Conservation (phyloP, 2,329 filamentous ascomycete genomes). For the Xylaria sp. region DNA sequence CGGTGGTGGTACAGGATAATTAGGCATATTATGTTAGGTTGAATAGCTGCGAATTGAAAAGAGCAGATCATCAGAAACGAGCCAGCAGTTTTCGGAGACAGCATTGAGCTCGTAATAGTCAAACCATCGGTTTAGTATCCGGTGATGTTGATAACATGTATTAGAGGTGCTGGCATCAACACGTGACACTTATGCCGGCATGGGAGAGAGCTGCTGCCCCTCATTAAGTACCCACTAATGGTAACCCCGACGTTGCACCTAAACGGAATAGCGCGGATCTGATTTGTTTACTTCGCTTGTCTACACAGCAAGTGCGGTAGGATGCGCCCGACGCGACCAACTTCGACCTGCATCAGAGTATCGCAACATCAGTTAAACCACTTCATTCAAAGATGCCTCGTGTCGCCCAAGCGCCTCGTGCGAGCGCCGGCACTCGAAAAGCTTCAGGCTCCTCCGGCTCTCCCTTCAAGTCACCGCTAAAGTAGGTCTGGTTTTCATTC, state of each 20-base stretch:
- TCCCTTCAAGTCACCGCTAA: conserved; percentile 68
- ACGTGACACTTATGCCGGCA: conserved; percentile 18
- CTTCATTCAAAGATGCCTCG: conserved; percentile 63
- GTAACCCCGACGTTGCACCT: conserved; percentile 16
- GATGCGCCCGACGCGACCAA: conserved; percentile 37
- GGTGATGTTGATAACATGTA: too few relatives aligned
- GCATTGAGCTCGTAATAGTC: too few relatives aligned
- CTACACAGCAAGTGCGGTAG: background rate
- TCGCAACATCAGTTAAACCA: conserved; percentile 35
- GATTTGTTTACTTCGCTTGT: conserved; percentile 36
- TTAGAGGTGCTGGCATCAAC: too few relatives aligned
- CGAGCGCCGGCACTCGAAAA: conserved; percentile 59
- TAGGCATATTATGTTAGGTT: too few relatives aligned
- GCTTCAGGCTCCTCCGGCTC: conserved; percentile 62
- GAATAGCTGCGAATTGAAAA: too few relatives aligned
- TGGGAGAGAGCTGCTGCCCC: background rate
- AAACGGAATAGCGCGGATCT: conserved; percentile 30
- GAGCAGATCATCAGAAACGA: too few relatives aligned
- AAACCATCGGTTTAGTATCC: too few relatives aligned
- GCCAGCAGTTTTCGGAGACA: too few relatives aligned
- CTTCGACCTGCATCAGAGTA: conserved; percentile 35
- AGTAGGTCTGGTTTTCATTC: conserved; percentile 56
- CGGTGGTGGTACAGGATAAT: too few relatives aligned
- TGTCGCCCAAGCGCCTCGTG: conserved; percentile 65
- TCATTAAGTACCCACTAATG: background rate